A percentile compares a stretch with the other conserved stretches of the same genome.
These are phyloP conservation scores for Elongisporangium senticosum DNA, from an alignment of 352 stramenopile species.

Conservation along the genomic window DNA sequence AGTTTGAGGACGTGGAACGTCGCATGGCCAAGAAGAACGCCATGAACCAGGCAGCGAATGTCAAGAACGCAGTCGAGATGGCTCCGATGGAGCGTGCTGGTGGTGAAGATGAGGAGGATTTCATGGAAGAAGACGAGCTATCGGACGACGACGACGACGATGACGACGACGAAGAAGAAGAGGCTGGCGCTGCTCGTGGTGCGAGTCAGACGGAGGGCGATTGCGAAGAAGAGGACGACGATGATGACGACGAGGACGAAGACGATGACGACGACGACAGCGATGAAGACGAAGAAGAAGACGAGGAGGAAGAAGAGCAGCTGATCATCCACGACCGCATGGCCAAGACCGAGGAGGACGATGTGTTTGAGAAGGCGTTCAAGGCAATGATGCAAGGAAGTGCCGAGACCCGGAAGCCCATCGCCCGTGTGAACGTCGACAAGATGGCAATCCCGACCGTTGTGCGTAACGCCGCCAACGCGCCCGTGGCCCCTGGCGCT, in stretches of 20 bases:
- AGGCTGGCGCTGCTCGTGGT: conserved; percentile 4
- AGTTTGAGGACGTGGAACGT: conserved; percentile 68
- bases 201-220: conserved; percentile 8
- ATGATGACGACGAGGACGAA: conserved; percentile 61
- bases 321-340: conserved; percentile 84
- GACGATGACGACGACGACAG: conserved; percentile 67
- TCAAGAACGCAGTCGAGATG: conserved; percentile 14
- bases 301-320: conserved; percentile 82
- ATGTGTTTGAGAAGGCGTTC: conserved; percentile 86
- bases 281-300: conserved; percentile 49
- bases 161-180: conserved; percentile 25
- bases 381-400: conserved; percentile 80
- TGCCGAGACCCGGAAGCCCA: conserved; percentile 53
- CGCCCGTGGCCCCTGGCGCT: conserved; percentile 7
- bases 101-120: conserved; percentile 52
- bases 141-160: conserved; percentile 47
- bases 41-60: conserved; percentile 10
- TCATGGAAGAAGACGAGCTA: conserved; percentile 49
- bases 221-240: conserved; percentile 73
- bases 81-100: conserved; percentile 21
- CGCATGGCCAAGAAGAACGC: conserved; percentile 58
- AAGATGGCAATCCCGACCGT: conserved; percentile 87
- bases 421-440: conserved; percentile 70
- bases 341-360: conserved; percentile 76
- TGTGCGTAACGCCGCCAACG: conserved; percentile 38